These are phyloP conservation scores for Podaxis mareebaensis DNA, from an alignment of 768 basidiomycete genomes.

Conservation along the genomic window DNA sequence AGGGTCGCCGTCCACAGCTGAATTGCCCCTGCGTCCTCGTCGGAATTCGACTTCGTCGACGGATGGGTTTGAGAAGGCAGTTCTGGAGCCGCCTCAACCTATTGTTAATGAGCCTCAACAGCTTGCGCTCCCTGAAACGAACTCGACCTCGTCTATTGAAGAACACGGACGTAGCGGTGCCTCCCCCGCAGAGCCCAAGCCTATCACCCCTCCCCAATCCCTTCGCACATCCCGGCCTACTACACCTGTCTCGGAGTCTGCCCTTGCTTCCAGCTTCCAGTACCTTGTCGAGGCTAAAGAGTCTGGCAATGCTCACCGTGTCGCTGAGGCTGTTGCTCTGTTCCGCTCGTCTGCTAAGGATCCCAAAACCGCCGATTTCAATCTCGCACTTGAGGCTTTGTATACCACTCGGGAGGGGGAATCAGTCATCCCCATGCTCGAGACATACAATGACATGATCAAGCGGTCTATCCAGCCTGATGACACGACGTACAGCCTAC, in stretches of 20 bases:
- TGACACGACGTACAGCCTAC: slow-evolving; percentile 53
- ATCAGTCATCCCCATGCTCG: slow-evolving; percentile 56
- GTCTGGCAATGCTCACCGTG: slow-evolving; percentile 22
- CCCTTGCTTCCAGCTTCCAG: neutral
- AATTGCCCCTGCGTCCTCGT: slow-evolving; percentile 17
- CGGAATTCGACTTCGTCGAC: slow-evolving; percentile 8
- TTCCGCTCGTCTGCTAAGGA: slow-evolving; percentile 29
- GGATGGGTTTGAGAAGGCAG: neutral
- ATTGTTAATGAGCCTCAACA: slow-evolving; percentile 7
- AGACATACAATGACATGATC: slow-evolving; percentile 75
- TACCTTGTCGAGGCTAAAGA: slow-evolving; percentile 14
- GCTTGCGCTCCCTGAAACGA: slow-evolving; percentile 11
- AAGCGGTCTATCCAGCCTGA: slow-evolving; percentile 62
- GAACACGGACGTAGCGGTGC: neutral
- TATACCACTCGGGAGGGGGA: slow-evolving; percentile 49
- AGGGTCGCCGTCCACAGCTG: slow-evolving; percentile 10
- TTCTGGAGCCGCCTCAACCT: slow-evolving; percentile 5
- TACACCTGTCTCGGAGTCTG: neutral
- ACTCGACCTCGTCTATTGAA: neutral
- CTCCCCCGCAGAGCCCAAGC: neutral
- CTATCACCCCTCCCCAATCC: slow-evolving; percentile 7
- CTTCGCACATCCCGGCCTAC: neutral
- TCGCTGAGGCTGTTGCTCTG: slow-evolving; percentile 35
- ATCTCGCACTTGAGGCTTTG: slow-evolving; percentile 59
- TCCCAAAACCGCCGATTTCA: slow-evolving; percentile 57